A percentile compares a stretch with the other conserved stretches of the same genome.
These are phyloP conservation scores for Agrocybe chaxingu DNA, from an alignment of 768 basidiomycete genomes.

Conservation along the genomic window DNA sequence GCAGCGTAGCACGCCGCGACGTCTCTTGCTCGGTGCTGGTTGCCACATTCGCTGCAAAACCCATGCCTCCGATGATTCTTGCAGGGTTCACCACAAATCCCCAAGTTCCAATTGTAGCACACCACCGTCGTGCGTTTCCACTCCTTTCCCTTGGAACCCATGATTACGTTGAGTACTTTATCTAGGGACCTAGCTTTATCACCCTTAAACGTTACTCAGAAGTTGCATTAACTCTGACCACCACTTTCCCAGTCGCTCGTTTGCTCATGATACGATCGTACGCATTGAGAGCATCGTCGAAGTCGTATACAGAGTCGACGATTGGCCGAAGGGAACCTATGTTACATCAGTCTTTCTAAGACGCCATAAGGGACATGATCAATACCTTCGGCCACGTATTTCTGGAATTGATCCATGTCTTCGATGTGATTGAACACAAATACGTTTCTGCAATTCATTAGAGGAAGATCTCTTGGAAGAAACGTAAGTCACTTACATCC, in stretches of 20 bases:
- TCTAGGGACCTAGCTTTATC: neutral
- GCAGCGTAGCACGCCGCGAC: neutral
- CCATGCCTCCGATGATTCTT: conserved; percentile 4
- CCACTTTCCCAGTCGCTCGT: conserved; percentile 61
- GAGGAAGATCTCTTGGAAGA: neutral
- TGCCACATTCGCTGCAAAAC: conserved; percentile 8
- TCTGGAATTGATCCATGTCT: conserved; percentile 29
- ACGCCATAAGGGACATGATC: neutral
- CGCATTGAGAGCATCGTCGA: conserved; percentile 54
- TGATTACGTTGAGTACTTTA: too few species aligned
- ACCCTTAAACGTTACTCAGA: conserved; percentile 4
- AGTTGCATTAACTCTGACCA: conserved; percentile 43
- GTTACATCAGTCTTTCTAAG: neutral
- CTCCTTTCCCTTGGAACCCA: too few species aligned
- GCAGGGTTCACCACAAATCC: conserved; percentile 9
- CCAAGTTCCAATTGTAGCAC: conserved; percentile 10
- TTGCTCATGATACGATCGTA: conserved; percentile 56
- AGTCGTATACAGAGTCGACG: conserved; percentile 56
- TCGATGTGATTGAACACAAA: conserved; percentile 23
- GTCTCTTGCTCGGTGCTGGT: conserved; percentile 9
- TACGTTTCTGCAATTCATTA: conserved; percentile 15
- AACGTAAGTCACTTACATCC: conserved; percentile 33
- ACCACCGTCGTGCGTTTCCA: neutral
- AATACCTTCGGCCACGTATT: conserved; percentile 40
- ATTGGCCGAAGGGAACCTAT: conserved; percentile 47